A percentile compares a stretch with the other conserved stretches of the same genome.
phyloP scores from a whole-genome alignment of 2,329 filamentous ascomycete genomes.

The Monosporascus sp. region DNA sequence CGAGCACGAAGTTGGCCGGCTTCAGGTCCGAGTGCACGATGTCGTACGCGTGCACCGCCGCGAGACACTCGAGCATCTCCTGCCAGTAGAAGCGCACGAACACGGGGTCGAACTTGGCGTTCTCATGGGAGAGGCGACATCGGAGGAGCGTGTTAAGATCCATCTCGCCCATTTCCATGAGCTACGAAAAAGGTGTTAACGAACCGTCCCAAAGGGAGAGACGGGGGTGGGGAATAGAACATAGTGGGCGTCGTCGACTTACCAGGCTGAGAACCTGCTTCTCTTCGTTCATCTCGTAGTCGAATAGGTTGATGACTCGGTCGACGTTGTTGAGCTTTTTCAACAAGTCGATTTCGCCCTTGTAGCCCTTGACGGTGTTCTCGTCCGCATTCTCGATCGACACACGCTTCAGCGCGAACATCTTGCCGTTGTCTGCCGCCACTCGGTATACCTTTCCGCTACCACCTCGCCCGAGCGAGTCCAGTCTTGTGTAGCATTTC shows the following conservation, averaged over 20 bases:
- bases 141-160: conserved; percentile 85
- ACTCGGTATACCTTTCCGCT: conserved; percentile 94
- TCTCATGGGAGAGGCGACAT: conserved; percentile 63
- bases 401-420: conserved; percentile 90
- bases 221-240: not conserved
- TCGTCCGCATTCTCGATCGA: conserved; percentile 88
- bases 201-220: conserved; percentile 1
- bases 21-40: conserved; percentile 97
- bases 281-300: conserved; percentile 89
- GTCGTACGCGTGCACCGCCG: conserved; percentile 80
- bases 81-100: conserved; percentile 99
- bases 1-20: conserved; percentile 92
- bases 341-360: conserved; percentile 90
- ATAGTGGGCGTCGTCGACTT: conserved; percentile 31
- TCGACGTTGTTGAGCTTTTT: conserved; percentile 78
- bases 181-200: conserved; percentile 39
- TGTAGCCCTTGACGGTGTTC: conserved; percentile 75
- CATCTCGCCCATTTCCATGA: conserved; percentile 96
- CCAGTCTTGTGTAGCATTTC: conserved; percentile 82
- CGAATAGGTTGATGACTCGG: conserved; percentile 82
- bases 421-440: conserved; percentile 93
- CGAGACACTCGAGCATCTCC: conserved; percentile 95
- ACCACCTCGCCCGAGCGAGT: conserved; percentile 86
- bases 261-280: conserved; percentile 84
- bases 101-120: conserved; percentile 73